Conservation (phyloP, 2,329 filamentous ascomycete species). For the Colletotrichum eremochloae region DNA sequence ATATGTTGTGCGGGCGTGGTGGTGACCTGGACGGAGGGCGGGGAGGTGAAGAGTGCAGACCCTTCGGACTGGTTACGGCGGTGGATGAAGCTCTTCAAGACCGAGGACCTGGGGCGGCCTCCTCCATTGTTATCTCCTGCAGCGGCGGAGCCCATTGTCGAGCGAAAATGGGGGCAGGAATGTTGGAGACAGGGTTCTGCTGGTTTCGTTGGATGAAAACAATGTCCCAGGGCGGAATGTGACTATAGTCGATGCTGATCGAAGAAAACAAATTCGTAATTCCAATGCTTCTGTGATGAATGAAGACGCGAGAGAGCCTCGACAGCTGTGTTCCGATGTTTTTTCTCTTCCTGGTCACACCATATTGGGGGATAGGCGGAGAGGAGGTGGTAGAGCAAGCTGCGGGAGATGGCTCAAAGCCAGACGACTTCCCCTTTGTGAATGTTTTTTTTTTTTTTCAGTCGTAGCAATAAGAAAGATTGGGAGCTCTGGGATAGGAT, state of each 20-base stretch:
- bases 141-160: constrained; percentile 40
- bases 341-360: constrained; percentile 22
- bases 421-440: constrained; percentile 30
- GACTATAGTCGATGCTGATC: constrained; percentile 8
- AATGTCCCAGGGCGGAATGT: constrained; percentile 31
- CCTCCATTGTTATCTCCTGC: constrained; percentile 40
- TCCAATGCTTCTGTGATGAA: constrained; percentile 31
- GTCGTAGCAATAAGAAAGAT: constrained; percentile 15
- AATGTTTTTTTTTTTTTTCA: constrained; percentile 14
- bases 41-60: constrained; percentile 46
- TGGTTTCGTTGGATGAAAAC: constrained; percentile 34
- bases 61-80: constrained; percentile 63
- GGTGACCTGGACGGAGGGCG: constrained; percentile 44
- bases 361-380: constrained; percentile 25
- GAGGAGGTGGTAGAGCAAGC: neutral
- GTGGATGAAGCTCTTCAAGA: constrained; percentile 64
- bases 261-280: constrained; percentile 22
- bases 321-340: constrained; percentile 23
- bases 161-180: constrained; percentile 27
- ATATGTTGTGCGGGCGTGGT: constrained; percentile 42
- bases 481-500: constrained; percentile 19
- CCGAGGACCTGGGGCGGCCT: constrained; percentile 58
- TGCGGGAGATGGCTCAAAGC: constrained; percentile 33
- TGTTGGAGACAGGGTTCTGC: constrained; percentile 37
- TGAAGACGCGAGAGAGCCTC: constrained; percentile 17